These are phyloP conservation scores for Magnolia changhungtana DNA, from an alignment of 164 flowering plant species.

Conservation along the genomic window DNA sequence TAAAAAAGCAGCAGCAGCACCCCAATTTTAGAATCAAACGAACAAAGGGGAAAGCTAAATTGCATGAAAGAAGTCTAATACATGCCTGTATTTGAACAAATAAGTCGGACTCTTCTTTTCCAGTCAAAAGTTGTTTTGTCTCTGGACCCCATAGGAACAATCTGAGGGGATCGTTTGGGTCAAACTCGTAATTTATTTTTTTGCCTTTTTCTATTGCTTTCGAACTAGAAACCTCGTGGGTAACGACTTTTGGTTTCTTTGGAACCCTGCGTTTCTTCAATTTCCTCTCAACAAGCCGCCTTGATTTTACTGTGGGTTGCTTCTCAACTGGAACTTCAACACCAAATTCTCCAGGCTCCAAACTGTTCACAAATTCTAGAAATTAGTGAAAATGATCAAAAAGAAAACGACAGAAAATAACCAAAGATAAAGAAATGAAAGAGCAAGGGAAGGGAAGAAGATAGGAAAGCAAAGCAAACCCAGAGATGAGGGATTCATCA, in stretches of 20 bases:
- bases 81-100: conserved; percentile 62
- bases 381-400: background rate
- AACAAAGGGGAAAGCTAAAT: background rate
- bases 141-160: conserved; percentile 61
- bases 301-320: conserved; percentile 56
- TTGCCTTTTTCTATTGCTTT: conserved; percentile 20
- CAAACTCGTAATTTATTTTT: conserved; percentile 32
- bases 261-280: conserved; percentile 47
- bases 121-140: conserved; percentile 62
- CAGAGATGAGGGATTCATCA: conserved; percentile 24
- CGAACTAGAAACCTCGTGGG: conserved; percentile 23
- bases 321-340: conserved; percentile 24
- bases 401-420: background rate
- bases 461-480: conserved; percentile 30
- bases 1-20: conserved; percentile 12
- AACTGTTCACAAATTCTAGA: conserved; percentile 20
- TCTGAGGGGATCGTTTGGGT: conserved; percentile 63
- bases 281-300: conserved; percentile 58
- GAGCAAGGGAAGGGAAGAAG: background rate
- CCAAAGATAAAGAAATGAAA: background rate
- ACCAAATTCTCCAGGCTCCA: conserved; percentile 21
- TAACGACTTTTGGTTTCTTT: conserved; percentile 22
- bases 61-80: conserved; percentile 6
- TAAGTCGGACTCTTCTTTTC: conserved; percentile 61
- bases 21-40: background rate